A percentile compares a stretch with the other conserved stretches of the same genome.
phyloP scores from a whole-genome alignment of 805 yeast species.

The Saturnispora silvae region DNA sequence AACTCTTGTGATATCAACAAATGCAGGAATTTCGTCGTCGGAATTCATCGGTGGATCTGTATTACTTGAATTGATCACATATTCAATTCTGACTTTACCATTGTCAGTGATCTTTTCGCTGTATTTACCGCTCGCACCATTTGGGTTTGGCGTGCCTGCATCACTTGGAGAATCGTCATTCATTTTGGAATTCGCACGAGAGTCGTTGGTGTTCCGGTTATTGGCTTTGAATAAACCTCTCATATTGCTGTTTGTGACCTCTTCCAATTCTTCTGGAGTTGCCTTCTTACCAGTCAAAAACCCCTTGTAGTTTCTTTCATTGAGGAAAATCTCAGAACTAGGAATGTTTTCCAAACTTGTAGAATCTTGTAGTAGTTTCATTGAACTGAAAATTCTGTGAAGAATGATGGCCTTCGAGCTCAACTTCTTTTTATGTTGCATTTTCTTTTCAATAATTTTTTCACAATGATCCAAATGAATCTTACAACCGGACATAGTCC shows the following conservation, averaged over 20 bases:
- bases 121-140: constrained; percentile 26
- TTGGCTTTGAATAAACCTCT: constrained; percentile 19
- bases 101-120: constrained; percentile 34
- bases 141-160: not conserved
- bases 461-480: constrained; percentile 71
- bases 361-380: constrained; percentile 69
- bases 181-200: constrained; percentile 6
- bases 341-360: constrained; percentile 38
- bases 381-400: constrained; percentile 67
- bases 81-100: constrained; percentile 40
- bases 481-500: constrained; percentile 78
- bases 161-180: constrained; percentile 4
- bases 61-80: constrained; percentile 25
- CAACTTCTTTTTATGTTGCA: constrained; percentile 51
- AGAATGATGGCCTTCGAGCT: constrained; percentile 68
- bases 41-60: constrained; percentile 7
- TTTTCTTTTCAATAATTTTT: constrained; percentile 57
- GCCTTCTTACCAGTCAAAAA: constrained; percentile 25
- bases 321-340: constrained; percentile 26
- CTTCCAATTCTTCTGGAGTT: constrained; percentile 19
- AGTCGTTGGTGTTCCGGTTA: constrained; percentile 1
- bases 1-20: constrained; percentile 33
- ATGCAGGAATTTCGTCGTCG: constrained; percentile 26
- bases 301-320: constrained; percentile 25
- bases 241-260: constrained; percentile 16